Evolutionary conservation across 129 eudicot genomes (phyloP), one percentile per base, ranked within the genome.

Genomic region (Artemisia annua): DNA sequence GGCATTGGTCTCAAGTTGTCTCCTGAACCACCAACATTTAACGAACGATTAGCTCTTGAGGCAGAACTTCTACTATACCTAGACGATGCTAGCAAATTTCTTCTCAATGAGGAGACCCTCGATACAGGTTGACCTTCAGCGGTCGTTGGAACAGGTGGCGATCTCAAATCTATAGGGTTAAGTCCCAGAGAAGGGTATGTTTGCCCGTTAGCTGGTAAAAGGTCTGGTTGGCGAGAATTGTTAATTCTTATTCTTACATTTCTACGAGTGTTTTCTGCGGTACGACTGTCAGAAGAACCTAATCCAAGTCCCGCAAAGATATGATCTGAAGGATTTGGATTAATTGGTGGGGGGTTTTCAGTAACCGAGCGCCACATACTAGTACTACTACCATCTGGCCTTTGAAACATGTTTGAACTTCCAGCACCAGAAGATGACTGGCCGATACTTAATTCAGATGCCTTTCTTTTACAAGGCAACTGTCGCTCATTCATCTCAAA

Each of bases 401-500:
- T 39, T 64, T 64, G 69, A 39, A 64, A 64, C 28, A 64, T 64
- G 28, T 39, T 43, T 64, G 69, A 64, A 11, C 52, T 64, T n/a
- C 28, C 69, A 2, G 82, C 67, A 35, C 77, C 86, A 48, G 98
- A 90, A 62, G 98, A 90, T 16, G 98, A 86, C 53, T 86, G 95
- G 8, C 96, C 96, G 6, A 52, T 52, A 67, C 68, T 73, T 24
- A 79, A 88, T 26, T 93, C 98, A 46, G 84, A 28, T 3, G 86
- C 81, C 83, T 94, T 94, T 76, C 99, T 77, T 78, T 94, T 94
- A 65, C 88, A 63, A 8, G 99, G 77, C 30, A 80, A 50, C 7
- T 84, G 91, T 11, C 85, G 86, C 65, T 79, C 76, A 54, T 76
- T 94, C 65, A 75, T 18, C 12, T 78, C 89, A 81, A 79, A 81